Conservation (phyloP, 2,329 filamentous ascomycete genomes). For the Diatrype stigma region DNA sequence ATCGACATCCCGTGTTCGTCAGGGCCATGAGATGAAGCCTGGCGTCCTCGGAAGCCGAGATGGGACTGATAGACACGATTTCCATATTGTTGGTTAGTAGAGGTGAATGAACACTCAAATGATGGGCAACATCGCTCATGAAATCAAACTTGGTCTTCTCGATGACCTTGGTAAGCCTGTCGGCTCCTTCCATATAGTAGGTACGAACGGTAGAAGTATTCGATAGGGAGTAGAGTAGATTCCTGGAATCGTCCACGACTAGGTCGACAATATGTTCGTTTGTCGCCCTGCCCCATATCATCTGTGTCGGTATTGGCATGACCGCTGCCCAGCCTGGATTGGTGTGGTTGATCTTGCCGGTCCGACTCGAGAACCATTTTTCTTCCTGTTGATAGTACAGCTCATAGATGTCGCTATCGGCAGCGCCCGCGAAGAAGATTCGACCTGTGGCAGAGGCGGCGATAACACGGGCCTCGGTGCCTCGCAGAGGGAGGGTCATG, state of each 20-base stretch:
- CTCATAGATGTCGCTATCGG: slow-evolving; percentile 86
- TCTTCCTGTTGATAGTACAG: slow-evolving; percentile 96
- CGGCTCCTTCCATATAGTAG: slow-evolving; percentile 73
- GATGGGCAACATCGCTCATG: slow-evolving; percentile 75
- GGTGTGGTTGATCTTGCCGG: slow-evolving; percentile 85
- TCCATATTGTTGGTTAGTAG: slow-evolving; percentile 65
- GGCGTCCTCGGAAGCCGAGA: slow-evolving; percentile 72
- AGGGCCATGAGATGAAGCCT: slow-evolving; percentile 87
- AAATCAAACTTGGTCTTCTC: slow-evolving; percentile 60
- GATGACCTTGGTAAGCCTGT: slow-evolving; percentile 59
- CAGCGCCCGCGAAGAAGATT: slow-evolving; percentile 84
- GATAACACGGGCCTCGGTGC: slow-evolving; percentile 73
- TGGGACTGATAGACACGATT: slow-evolving; percentile 82
- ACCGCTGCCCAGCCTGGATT: slow-evolving; percentile 66
- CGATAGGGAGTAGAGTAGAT: slow-evolving; percentile 86
- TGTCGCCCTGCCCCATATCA: slow-evolving; percentile 46
- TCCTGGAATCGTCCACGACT: slow-evolving; percentile 81
- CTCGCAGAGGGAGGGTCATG: slow-evolving; percentile 74
- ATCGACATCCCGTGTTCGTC: slow-evolving; percentile 82
- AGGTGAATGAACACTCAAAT: slow-evolving; percentile 65
- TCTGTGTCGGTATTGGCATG: slow-evolving; percentile 48
- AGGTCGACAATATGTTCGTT: slow-evolving; percentile 72
- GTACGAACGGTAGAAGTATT: slow-evolving; percentile 84
- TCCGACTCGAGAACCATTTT: slow-evolving; percentile 88
- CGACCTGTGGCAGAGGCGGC: slow-evolving; percentile 79